phyloP scores from a whole-genome alignment of 208 protist species.

The Perkinsela sp. region DNA sequence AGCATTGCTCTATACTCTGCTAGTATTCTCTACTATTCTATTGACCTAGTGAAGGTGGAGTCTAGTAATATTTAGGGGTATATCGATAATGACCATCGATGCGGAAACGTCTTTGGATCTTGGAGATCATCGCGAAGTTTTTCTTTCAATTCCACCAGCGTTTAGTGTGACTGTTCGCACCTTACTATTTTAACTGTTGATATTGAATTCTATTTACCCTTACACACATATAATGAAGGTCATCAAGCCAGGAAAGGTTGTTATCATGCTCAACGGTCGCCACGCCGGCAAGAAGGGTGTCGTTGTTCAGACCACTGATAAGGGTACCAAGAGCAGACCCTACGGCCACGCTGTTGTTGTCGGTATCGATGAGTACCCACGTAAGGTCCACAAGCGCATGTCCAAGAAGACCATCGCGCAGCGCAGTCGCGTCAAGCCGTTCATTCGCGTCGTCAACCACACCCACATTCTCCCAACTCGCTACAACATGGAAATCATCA shows the following conservation, averaged over 20 bases:
- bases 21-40: too few species aligned
- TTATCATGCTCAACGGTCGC: constrained; percentile 82
- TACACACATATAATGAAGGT: constrained; percentile 67
- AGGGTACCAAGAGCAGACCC: constrained; percentile 56
- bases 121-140: too few species aligned
- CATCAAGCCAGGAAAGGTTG: constrained; percentile 87
- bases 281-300: constrained; percentile 91
- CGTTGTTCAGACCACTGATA: constrained; percentile 78
- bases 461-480: constrained; percentile 91
- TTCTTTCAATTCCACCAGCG: too few species aligned
- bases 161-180: too few species aligned
- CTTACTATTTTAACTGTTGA: too few species aligned
- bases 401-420: constrained; percentile 63
- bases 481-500: constrained; percentile 72
- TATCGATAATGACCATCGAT: too few species aligned
- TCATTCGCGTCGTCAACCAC: constrained; percentile 91
- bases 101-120: too few species aligned
- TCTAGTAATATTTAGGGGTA: too few species aligned
- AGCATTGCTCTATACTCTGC: too few species aligned
- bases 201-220: too few species aligned
- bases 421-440: constrained; percentile 71
- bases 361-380: constrained; percentile 80
- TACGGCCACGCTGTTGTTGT: constrained; percentile 80
- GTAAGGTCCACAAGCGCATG: constrained; percentile 76
- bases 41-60: too few species aligned